Conservation (phyloP, 2,329 filamentous ascomycete genomes). For the Fusarium nanum region DNA sequence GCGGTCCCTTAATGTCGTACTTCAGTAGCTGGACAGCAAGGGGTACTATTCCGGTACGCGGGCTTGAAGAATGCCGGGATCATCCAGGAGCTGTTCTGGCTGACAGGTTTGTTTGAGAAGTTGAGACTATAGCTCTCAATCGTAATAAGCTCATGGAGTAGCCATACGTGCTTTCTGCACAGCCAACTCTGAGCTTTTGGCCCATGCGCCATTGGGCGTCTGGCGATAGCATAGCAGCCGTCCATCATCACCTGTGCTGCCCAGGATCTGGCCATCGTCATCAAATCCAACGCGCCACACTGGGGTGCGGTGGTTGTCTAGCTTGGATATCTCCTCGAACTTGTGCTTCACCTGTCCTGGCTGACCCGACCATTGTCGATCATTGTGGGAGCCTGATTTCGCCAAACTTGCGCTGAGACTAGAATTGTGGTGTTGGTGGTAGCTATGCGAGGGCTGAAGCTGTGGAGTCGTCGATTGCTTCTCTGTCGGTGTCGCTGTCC, state of each 20-base stretch:
- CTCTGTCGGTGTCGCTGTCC: conserved; percentile 40
- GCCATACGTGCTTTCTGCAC: conserved; percentile 68
- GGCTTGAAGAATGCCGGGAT: not conserved
- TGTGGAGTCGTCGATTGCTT: conserved; percentile 44
- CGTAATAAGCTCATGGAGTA: conserved; percentile 49
- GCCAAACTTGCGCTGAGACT: conserved; percentile 65
- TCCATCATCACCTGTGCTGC: conserved; percentile 82
- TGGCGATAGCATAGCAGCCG: conserved; percentile 72
- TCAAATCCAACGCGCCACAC: conserved; percentile 82
- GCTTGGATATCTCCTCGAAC: conserved; percentile 71
- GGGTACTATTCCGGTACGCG: not conserved
- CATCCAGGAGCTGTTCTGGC: too few species aligned
- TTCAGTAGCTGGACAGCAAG: not conserved
- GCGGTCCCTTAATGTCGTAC: not conserved
- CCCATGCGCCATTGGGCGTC: conserved; percentile 67
- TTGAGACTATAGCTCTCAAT: not conserved
- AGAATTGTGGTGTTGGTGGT: conserved; percentile 55
- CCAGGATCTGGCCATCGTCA: conserved; percentile 76
- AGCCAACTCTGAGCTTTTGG: conserved; percentile 69
- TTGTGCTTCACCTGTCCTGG: conserved; percentile 75
- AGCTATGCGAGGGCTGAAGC: conserved; percentile 34
- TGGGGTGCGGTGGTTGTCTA: conserved; percentile 75
- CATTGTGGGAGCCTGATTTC: conserved; percentile 59
- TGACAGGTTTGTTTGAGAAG: not conserved
- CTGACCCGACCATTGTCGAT: conserved; percentile 65